Base-by-base conservation (phyloP, 2,329 filamentous ascomycete species). In the Dryadomyces quercus-mongolicae region DNA sequence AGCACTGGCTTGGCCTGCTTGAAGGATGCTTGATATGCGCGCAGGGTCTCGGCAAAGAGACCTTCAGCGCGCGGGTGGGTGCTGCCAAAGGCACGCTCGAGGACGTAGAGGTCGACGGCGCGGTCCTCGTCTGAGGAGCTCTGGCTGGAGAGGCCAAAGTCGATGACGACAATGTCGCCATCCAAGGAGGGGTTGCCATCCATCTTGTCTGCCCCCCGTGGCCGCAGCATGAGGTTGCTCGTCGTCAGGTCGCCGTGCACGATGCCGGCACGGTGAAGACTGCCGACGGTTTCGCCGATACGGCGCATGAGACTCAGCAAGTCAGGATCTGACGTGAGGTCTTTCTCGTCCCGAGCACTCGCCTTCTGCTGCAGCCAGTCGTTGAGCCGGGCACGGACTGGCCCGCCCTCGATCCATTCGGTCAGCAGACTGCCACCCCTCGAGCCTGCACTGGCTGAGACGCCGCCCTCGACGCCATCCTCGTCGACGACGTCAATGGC, bases 191-290 rank as follows among this genome's bases (percentile, higher is more conserved):
- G 25, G 4, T 31, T 31, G 25, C 8, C 25, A n/a, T n/a, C n/a
- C n/a, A n/a, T n/a, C n/a, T n/a, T 31, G 2, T 62, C 56, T 59
- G 5, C 8, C 53, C 38, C 60, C 44, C 12, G 56, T 55, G 6
- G 56, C 56, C 18, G 68, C 60, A 97, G 66, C 85, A 98, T 96
- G 72, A 98, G 77, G 70, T 98, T 98, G 71, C 91, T 96, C 59
- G 91, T 98, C 57, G 93, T 98, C 71, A 98, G 70, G 71, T 98
- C 93, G 44, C 93, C 93, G 71, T 98, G 93, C 56, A 95, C 83
- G 54, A 97, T 80, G 16, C 92, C 92, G n/a, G 82, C 77, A 54
- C 77, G 78, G 73, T 98, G 93, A 74, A 98, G 73, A 54, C 68
- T 76, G 8, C 86, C 90, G 16, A 95, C 79, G 2, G 84, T 82